Evolutionary conservation across 1,284 basidiomycete genomes (phyloP), one percentile per base, ranked within the genome.

Genomic region (Cutaneotrichosporon arboriforme): DNA sequence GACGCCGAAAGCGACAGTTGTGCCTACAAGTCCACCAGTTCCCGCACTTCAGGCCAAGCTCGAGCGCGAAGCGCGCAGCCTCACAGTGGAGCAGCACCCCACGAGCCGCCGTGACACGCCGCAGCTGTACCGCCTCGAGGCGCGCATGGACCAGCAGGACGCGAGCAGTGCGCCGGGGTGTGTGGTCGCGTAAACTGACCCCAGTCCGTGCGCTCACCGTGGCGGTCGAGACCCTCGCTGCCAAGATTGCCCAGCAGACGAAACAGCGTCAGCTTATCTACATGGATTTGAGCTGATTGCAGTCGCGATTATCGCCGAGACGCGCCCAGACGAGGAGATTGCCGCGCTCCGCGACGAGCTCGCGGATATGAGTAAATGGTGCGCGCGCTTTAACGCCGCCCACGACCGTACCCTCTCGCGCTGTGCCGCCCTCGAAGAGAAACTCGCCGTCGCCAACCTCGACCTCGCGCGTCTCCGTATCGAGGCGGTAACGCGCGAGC

Each of bases 71-170:
- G 14, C 14, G 4, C 36, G 13, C 14, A 13, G 10, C 7, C 26
- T 31, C 26, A 10, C 26, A 31, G 7, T 31, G 7, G 26, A 5
- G 26, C 26, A 31, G 26, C 7, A 7, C 26, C 7, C 26, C 5
- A 10, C 7, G 26, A 31, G 26, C 26, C 26, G 26, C 26, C n/a
- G n/a, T n/a, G 26, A 31, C 10, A 31, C 26, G 10, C 10, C 26
- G 7, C 26, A 31, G 26, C 35, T 46, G 15, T 35, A 20, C 33
- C 47, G 38, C 39, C 47, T 49, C 18, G 47, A 49, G 18, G 47
- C 47, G 4, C 37, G 47, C 10, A 49, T 49, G 31, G 47, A 42
- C 39, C 23, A 18, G 2, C 47, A 49, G n/a, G 47, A 49, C 39
- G 47, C 47, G 4, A 39, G 42, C 26, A 34, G 47, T 49, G 13